Evolutionary conservation across 1,284 basidiomycete species (phyloP), one percentile per base, ranked within the genome.

Genomic region (Fomitopsis schrenkii): DNA sequence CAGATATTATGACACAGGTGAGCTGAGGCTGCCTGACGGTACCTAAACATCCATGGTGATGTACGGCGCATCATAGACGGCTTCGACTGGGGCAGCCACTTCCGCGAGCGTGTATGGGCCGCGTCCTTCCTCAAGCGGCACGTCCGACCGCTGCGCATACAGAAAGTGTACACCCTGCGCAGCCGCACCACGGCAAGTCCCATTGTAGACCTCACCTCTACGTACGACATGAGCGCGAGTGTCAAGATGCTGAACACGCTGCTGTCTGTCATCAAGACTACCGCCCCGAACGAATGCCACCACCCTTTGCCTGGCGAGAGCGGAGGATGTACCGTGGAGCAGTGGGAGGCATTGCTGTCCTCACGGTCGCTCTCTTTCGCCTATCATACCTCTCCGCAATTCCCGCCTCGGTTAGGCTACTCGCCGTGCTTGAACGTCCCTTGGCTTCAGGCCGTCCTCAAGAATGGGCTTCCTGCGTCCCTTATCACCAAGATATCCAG

Each of bases 211-310:
- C 48, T 63, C 33, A 40, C 53, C 5, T 54, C 59, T 17, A 42
- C 28, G 7, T 54, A 57, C 26, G 61, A 63, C 22, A n/a, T 22
- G 3, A 35, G 44, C 8, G 22, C 19, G n/a, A 58, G 62, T 48
- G 9, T 59, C 12, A 48, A 53, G 1, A 64, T 59, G 5, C 53
- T 63, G 30, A 59, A 67, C 5, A 61, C 71, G 5, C 59, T 78
- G 26, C 64, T 74, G 4, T 62, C 67, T 53, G 69, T 72, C 7
- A 44, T 79, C 38, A n/a, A 60, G 30, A 79, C 77, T 1, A 60
- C 66, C 59, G 42, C 59, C 0, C 42, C 77, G 61, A 57, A 35
- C 14, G n/a, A 57, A 19, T 28, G 19, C 7, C 53, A 10, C 19
- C 30, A 12, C 38, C 45, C 30, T 6, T 19, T 45, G 22, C 38